Evolutionary conservation across 257 asterid genomes (phyloP).

Genomic region (Solanum raphanifolium): DNA sequence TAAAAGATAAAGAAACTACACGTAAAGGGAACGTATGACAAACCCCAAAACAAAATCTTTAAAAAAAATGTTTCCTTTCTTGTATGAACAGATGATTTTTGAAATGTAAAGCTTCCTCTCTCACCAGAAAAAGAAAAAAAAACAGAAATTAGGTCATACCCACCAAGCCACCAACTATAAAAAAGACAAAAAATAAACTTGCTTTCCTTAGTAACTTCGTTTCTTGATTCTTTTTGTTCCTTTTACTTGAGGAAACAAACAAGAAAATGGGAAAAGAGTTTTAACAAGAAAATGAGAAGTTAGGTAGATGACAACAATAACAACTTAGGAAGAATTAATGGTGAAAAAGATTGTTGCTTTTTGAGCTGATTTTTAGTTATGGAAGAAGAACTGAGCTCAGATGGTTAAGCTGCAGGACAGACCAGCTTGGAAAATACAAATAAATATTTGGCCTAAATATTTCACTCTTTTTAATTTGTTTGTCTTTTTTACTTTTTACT

Average conservation of each 20-base stretch:
- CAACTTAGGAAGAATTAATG: neutral
- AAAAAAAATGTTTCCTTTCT: neutral
- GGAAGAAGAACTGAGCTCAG: neutral
- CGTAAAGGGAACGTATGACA: neutral
- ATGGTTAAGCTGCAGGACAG: neutral
- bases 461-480: neutral
- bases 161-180: neutral
- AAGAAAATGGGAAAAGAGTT: neutral
- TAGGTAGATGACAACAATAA: neutral
- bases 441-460: neutral
- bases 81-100: neutral
- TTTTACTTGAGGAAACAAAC: neutral
- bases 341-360: neutral
- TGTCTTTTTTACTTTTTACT: too few species aligned
- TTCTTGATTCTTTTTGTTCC: neutral
- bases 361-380: neutral
- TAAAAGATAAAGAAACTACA: neutral
- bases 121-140: neutral
- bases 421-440: neutral
- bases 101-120: neutral
- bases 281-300: neutral
- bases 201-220: constrained; percentile 1
- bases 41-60: neutral
- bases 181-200: neutral
- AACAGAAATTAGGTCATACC: neutral